These are phyloP conservation scores for Pleurotus djamor DNA, from an alignment of 768 basidiomycete genomes.

Conservation along the genomic window DNA sequence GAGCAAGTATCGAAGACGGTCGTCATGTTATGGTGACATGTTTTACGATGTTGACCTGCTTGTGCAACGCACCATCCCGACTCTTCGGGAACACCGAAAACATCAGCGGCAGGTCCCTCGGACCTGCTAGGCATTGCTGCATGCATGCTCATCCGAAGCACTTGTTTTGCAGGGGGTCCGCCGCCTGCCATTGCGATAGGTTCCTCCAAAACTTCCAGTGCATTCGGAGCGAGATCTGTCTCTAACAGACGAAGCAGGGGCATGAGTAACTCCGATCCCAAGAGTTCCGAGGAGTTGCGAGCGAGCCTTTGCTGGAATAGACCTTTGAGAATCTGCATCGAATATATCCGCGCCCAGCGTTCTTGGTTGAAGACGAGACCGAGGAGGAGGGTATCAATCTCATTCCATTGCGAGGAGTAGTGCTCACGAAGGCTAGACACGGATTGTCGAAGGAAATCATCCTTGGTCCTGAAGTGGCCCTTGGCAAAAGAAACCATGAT, in stretches of 20 bases:
- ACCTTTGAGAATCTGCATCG: constrained; percentile 87
- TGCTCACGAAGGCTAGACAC: constrained; percentile 84
- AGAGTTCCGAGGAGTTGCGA: constrained; percentile 63
- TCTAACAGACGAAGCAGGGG: constrained; percentile 87
- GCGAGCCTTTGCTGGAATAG: constrained; percentile 86
- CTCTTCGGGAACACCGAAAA: constrained; percentile 80
- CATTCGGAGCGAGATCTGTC: constrained; percentile 80
- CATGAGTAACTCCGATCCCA: constrained; percentile 88
- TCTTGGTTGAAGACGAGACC: constrained; percentile 83
- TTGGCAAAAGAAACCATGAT: constrained; percentile 91
- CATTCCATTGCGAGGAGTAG: constrained; percentile 73
- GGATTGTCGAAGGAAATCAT: constrained; percentile 92
- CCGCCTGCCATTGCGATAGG: constrained; percentile 77
- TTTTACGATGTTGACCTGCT: constrained; percentile 53
- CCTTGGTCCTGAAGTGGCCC: constrained; percentile 84
- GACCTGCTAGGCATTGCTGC: constrained; percentile 39
- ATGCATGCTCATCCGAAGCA: constrained; percentile 92
- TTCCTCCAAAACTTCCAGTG: constrained; percentile 92
- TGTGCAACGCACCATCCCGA: constrained; percentile 89
- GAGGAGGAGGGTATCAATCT: constrained; percentile 82
- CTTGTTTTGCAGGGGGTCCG: constrained; percentile 77
- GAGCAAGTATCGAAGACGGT: constrained; percentile 87
- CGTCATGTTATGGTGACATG: constrained; percentile 75
- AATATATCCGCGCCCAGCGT: constrained; percentile 77
- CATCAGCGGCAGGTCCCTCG: constrained; percentile 57